Evolutionary conservation across 148 eudicot species (phyloP), one percentile per base, ranked within the genome.

Genomic region (Cornus florida): DNA sequence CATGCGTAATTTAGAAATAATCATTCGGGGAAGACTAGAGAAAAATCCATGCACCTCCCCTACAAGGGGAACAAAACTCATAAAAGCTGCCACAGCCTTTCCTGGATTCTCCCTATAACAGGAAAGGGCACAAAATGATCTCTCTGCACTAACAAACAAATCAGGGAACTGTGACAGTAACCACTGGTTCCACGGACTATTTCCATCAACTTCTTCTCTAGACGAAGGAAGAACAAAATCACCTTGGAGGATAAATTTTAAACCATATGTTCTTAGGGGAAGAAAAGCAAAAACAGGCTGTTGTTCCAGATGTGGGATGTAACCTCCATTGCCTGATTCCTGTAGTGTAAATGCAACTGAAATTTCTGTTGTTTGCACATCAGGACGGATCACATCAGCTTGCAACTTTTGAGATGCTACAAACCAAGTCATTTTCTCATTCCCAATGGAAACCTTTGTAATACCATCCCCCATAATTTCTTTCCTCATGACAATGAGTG

Each of bases 151-250:
- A 77, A 96, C 92, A 91, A 96, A 92, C 68, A 96, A 89, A 70
- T 70, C 88, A 75, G 99, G 99, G 79, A 92, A 91, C 77, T 91
- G 93, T 65, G 99, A 90, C 73, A 96, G 75, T 75, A 96, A 87
- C 98, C 98, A 93, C 78, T 96, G 99, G 77, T 96, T 96, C 99
- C 99, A 96, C 28, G 95, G 93, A 84, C 92, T 96, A 85, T 93
- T 93, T 67, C 92, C 98, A 81, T 93, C 98, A 84, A 96, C 98
- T 78, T 93, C 99, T 86, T 96, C 99, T 86, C 99, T 89, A 75
- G 99, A 96, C 59, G 98, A 96, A 77, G 99, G 97, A 82, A 96
- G 96, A 84, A 93, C 92, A 91, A 96, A 96, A 88, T 96, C 99
- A 74, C 95, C 99, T 85, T 96, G 99, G 69, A 96, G 85, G 70